phyloP scores from a whole-genome alignment of 306 rosid species.

The Echinosophora koreensis region DNA sequence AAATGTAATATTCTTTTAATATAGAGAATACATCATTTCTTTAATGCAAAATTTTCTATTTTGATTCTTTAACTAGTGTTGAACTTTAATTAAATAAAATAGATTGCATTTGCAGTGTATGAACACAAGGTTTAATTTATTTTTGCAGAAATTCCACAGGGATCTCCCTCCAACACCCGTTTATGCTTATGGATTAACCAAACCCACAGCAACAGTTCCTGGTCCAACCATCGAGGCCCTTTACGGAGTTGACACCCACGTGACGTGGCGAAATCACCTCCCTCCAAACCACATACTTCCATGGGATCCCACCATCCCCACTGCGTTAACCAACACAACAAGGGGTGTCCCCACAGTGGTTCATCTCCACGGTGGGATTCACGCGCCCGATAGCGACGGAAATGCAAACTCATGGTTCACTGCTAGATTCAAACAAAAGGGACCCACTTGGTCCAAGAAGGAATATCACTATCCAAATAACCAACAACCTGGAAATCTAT shows the following conservation, averaged over 20 bases:
- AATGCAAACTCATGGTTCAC: constrained; percentile 79
- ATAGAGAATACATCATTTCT: no score
- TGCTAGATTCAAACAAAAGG: constrained; percentile 45
- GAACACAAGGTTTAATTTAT: not conserved
- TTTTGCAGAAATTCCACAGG: constrained; percentile 77
- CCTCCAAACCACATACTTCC: constrained; percentile 81
- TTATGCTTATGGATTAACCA: constrained; percentile 67
- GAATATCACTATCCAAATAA: constrained; percentile 65
- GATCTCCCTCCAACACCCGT: constrained; percentile 75
- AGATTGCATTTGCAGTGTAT: not conserved
- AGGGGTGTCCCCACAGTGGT: constrained; percentile 79
- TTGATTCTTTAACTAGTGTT: no score
- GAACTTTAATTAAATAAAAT: no score
- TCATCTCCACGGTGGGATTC: constrained; percentile 83
- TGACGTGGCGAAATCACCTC: constrained; percentile 81
- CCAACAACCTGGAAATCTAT: constrained; percentile 81
- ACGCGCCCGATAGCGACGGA: constrained; percentile 75
- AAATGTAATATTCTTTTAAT: no score
- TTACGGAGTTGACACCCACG: constrained; percentile 55
- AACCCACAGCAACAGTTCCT: constrained; percentile 65
- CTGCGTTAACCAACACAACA: constrained; percentile 48
- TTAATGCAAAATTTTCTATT: no score
- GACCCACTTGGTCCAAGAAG: constrained; percentile 60
- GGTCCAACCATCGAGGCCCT: constrained; percentile 86
- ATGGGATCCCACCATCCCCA: constrained; percentile 83